Evolutionary conservation across 2,329 filamentous ascomycete genomes (phyloP).

Genomic region (Botryotinia narcissicola): DNA sequence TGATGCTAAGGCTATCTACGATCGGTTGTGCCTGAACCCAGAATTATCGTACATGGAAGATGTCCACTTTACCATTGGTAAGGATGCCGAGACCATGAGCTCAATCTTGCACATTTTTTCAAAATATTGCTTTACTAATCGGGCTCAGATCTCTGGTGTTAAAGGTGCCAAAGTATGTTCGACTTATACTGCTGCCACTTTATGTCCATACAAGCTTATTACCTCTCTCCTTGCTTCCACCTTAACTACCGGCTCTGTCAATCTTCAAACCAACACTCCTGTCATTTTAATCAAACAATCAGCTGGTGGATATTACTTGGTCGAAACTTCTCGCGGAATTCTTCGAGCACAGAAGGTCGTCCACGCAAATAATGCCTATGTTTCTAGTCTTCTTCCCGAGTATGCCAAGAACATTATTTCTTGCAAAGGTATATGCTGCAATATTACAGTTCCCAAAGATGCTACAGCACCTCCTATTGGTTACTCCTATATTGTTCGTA

Average conservation of each 20-base stretch:
- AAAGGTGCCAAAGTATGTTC: conserved; percentile 29
- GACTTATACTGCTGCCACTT: conserved; percentile 26
- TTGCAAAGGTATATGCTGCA: conserved; percentile 48
- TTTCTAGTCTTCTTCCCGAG: conserved; percentile 57
- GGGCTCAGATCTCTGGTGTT: conserved; percentile 26
- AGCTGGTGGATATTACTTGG: conserved; percentile 41
- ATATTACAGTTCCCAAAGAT: conserved; percentile 33
- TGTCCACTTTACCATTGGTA: not conserved
- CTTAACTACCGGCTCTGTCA: conserved; percentile 44
- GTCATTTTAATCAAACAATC: conserved; percentile 36
- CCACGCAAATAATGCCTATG: conserved; percentile 67
- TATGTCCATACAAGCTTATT: conserved; percentile 62
- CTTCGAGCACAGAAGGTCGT: conserved; percentile 55
- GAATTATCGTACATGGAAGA: conserved; percentile 16
- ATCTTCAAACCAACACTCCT: conserved; percentile 52
- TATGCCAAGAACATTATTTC: conserved; percentile 55
- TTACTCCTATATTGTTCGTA: conserved; percentile 25
- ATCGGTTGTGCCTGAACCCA: not conserved
- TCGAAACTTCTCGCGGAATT: conserved; percentile 53
- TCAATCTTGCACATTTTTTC: too few species aligned
- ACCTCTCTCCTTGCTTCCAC: conserved; percentile 50
- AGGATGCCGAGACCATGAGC: conserved; percentile 9
- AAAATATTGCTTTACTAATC: not conserved
- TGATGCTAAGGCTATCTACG: conserved; percentile 9
- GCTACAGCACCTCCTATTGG: conserved; percentile 22